Evolutionary conservation across 129 eudicot species (phyloP).

Genomic region (Lonicera japonica): DNA sequence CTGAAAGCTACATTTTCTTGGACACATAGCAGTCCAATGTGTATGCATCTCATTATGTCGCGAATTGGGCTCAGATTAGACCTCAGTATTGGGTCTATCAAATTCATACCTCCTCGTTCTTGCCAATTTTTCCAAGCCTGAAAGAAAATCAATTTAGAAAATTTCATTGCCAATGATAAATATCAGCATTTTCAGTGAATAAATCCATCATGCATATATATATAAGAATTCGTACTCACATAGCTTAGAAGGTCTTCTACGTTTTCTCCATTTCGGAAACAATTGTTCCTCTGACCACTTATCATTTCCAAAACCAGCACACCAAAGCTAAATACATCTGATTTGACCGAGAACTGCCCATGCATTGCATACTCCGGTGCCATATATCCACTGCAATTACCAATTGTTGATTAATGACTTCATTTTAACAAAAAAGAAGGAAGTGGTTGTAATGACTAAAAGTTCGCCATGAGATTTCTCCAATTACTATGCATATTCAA

Average conservation of each 20-base stretch:
- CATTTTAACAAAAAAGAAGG: not conserved
- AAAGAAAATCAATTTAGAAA: not conserved
- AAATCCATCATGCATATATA: not conserved
- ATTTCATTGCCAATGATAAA: not conserved
- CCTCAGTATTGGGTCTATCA: slow-evolving; percentile 3
- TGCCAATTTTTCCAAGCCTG: slow-evolving; percentile 11
- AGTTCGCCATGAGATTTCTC: too few relatives aligned
- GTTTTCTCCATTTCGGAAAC: not conserved
- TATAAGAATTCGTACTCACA: too few relatives aligned
- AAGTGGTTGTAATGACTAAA: not conserved
- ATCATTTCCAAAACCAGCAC: slow-evolving; percentile 4
- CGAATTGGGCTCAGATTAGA: not conserved
- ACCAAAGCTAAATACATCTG: not conserved
- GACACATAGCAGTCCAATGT: slow-evolving; percentile 17
- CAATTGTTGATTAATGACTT: not conserved
- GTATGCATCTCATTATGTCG: slow-evolving; percentile 10
- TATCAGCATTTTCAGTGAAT: not conserved
- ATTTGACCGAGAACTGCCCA: slow-evolving; percentile 1
- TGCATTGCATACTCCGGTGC: slow-evolving; percentile 2
- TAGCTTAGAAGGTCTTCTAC: not conserved
- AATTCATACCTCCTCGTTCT: not conserved
- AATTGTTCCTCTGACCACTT: not conserved
- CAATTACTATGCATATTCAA: too few relatives aligned
- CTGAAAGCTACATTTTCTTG: slow-evolving; percentile 10
- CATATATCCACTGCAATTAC: not conserved